Conservation (phyloP, 345 rosid species). For the Nasturtium officinale region DNA sequence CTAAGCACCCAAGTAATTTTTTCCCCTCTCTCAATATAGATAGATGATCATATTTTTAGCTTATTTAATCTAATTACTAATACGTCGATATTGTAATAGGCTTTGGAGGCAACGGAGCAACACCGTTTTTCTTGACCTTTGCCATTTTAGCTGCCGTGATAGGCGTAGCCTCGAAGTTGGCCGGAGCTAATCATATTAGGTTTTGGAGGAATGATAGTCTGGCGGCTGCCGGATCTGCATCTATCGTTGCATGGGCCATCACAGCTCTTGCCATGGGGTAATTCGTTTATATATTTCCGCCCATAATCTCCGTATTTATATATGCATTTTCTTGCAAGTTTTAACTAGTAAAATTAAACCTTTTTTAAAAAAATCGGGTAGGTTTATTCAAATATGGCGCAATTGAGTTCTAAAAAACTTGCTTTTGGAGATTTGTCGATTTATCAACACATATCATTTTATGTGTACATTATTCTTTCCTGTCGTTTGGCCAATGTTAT, state of each 20-base stretch:
- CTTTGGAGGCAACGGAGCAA: constrained; percentile 92
- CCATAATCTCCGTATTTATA: neutral
- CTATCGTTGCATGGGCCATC: constrained; percentile 75
- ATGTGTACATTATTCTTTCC: too few relatives aligned
- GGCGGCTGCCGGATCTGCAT: constrained; percentile 73
- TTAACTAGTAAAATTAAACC: too few relatives aligned
- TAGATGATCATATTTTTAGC: neutral
- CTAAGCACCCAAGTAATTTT: constrained; percentile 71
- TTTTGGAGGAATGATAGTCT: constrained; percentile 81
- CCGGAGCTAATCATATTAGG: constrained; percentile 75
- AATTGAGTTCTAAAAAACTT: too few relatives aligned
- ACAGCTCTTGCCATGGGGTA: constrained; percentile 87
- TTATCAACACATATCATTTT: too few relatives aligned
- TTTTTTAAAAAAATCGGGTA: neutral
- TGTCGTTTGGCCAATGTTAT: too few relatives aligned
- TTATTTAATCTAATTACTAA: neutral
- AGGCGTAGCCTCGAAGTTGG: constrained; percentile 72
- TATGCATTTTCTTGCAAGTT: too few relatives aligned
- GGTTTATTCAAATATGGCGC: too few relatives aligned
- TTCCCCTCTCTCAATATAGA: neutral
- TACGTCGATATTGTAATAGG: constrained; percentile 36
- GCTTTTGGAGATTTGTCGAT: too few relatives aligned
- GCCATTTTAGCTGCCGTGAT: constrained; percentile 61
- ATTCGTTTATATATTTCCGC: neutral
- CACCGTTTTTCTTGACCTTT: constrained; percentile 69